phyloP scores from a whole-genome alignment of 768 basidiomycete genomes.

The Russula sp. region DNA sequence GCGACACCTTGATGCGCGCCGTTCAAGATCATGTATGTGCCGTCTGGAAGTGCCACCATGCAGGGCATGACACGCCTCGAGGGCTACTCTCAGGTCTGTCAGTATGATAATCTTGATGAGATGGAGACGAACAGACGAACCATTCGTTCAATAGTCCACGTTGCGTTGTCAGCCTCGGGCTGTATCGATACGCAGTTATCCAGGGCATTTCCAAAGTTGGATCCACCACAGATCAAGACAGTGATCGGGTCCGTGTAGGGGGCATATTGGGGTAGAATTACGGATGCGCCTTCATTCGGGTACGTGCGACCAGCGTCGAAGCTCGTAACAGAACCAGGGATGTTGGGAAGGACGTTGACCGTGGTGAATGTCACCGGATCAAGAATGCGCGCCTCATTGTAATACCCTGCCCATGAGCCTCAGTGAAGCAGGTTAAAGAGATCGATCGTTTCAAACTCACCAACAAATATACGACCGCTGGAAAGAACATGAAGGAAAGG shows the following conservation, averaged over 20 bases:
- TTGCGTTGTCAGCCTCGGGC: slow-evolving; percentile 59
- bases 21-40: slow-evolving; percentile 75
- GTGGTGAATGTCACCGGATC: slow-evolving; percentile 66
- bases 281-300: slow-evolving; percentile 68
- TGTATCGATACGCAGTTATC: slow-evolving; percentile 71
- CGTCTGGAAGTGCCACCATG: slow-evolving; percentile 67
- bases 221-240: slow-evolving; percentile 74
- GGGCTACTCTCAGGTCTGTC: slow-evolving; percentile 43
- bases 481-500: slow-evolving; percentile 74
- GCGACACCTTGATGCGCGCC: slow-evolving; percentile 69
- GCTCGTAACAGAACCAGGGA: slow-evolving; percentile 70
- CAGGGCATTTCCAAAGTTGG: slow-evolving; percentile 52
- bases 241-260: slow-evolving; percentile 74
- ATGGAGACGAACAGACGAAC: slow-evolving; percentile 40
- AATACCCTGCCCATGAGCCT: slow-evolving; percentile 51
- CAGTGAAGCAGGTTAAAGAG: not conserved
- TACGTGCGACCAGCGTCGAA: slow-evolving; percentile 75
- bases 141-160: slow-evolving; percentile 78
- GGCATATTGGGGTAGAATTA: slow-evolving; percentile 64
- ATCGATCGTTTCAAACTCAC: slow-evolving; percentile 40
- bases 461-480: slow-evolving; percentile 64
- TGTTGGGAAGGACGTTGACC: slow-evolving; percentile 58
- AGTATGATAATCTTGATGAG: not conserved
- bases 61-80: slow-evolving; percentile 74
- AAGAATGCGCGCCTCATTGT: slow-evolving; percentile 76